phyloP scores from a whole-genome alignment of 176 grass and related monocot genomes.

The Saccharum spontaneum region DNA sequence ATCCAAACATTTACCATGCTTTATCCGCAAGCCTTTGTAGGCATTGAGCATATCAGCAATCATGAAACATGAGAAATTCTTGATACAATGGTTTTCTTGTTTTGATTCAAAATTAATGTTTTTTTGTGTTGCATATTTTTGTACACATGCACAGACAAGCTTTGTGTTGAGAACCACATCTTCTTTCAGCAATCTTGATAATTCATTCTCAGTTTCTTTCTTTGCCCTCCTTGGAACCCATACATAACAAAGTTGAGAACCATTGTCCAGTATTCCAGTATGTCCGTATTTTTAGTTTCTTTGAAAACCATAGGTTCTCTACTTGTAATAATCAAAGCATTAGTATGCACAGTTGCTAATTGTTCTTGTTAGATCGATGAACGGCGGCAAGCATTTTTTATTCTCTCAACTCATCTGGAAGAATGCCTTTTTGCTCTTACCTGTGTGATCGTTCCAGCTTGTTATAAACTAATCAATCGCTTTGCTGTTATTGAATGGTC shows the following conservation, averaged over 20 bases:
- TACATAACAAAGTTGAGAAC: not conserved
- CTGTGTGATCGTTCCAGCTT: not conserved
- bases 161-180: not conserved
- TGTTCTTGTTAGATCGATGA: not conserved
- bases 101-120: not conserved
- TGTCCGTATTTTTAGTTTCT: not conserved
- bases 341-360: not conserved
- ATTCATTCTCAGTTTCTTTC: not conserved
- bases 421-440: not conserved
- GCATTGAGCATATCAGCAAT: not conserved
- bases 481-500: not conserved
- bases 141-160: not conserved
- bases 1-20: not conserved
- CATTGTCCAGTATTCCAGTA: not conserved
- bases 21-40: not conserved
- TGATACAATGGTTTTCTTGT: conserved; percentile 9
- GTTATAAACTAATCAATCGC: conserved; percentile 8
- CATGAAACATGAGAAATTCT: conserved; percentile 20
- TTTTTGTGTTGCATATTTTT: conserved; percentile 3
- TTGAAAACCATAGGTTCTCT: not conserved
- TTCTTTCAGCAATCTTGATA: conserved; percentile 18
- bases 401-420: conserved; percentile 18
- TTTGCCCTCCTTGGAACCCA: not conserved
- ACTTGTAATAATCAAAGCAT: not conserved
- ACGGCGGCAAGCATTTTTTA: not conserved